Evolutionary conservation across 805 yeast genomes (phyloP), one percentile per base, ranked within the genome.

Genomic region (Metschnikowia henanensis): DNA sequence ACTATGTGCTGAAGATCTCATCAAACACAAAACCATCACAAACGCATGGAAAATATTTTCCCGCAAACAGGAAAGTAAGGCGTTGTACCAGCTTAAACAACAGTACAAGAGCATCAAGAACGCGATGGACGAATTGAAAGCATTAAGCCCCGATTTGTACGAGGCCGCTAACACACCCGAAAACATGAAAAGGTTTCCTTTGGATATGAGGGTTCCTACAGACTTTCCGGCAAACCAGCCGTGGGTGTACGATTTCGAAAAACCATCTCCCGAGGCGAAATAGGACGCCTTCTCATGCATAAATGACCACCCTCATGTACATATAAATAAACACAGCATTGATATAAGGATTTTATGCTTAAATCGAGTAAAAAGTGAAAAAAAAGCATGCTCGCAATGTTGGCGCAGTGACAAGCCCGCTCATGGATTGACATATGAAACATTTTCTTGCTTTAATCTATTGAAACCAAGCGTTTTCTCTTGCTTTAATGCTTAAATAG

Each of bases 181-280:
- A 52, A 63, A 64, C 34, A 73, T 73, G 39, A 77, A 78, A 53
- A 72, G 89, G 56, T 90, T 87, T 63, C 92, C 96, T 5, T 67
- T 87, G 55, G 97, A 92, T 58, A 62, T 88, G 62, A 80, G 94
- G 59, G 81, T 87, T 8, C 99, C 99, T 17, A 85, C 95, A 1
- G 92, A 90, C 43, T 87, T 73, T 49, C 99, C 99, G 12, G 86
- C 97, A 16, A 80, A 79, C 57, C 75, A 77, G 47, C 73, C 86
- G 16, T 91, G 97, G 97, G 80, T 81, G 44, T 77, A 78, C 56
- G 78, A 81, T 50, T 53, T 26, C 43, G 41, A 44, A 16, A 43
- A 44, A 35, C 35, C 40, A 26, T 35, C 15, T 12, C 29, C 35
- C 28, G 30, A 35, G 36, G 31, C 21, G 34, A n/a, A 19, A 21